Evolutionary conservation across 257 asterid genomes (phyloP).

Genomic region (Lycium barbarum): DNA sequence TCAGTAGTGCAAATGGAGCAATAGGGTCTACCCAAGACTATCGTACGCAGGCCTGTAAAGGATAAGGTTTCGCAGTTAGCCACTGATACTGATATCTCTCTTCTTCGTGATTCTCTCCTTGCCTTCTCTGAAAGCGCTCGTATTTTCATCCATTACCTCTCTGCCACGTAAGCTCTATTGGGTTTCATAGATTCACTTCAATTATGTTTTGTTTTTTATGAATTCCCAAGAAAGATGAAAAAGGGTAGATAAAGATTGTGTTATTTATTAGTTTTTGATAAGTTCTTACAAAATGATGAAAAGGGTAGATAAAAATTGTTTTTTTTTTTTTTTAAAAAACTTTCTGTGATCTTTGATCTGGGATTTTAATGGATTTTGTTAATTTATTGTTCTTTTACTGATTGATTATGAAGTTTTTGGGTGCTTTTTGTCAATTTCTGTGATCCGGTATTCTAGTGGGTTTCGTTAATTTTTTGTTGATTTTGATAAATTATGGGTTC

Average conservation of each 20-base stretch:
- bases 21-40: conserved; percentile 89
- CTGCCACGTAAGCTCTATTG: conserved; percentile 65
- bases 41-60: conserved; percentile 89
- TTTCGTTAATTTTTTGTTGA: not conserved
- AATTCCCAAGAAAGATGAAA: not conserved
- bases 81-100: conserved; percentile 59
- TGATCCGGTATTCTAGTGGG: too few relatives aligned
- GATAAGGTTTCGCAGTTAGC: conserved; percentile 87
- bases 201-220: not conserved
- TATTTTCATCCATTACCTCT: conserved; percentile 85
- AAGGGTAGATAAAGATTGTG: not conserved
- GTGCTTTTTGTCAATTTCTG: too few relatives aligned
- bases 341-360: not conserved
- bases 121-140: conserved; percentile 91
- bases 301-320: too few relatives aligned
- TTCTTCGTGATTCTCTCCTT: conserved; percentile 75
- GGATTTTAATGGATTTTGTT: not conserved
- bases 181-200: not conserved
- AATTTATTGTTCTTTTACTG: not conserved
- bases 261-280: not conserved
- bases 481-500: not conserved
- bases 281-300: too few relatives aligned
- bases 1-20: conserved; percentile 44
- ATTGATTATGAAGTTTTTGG: not conserved
- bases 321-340: not conserved